Conservation (phyloP, 495 filamentous ascomycete species). For the Cercophora samala region DNA sequence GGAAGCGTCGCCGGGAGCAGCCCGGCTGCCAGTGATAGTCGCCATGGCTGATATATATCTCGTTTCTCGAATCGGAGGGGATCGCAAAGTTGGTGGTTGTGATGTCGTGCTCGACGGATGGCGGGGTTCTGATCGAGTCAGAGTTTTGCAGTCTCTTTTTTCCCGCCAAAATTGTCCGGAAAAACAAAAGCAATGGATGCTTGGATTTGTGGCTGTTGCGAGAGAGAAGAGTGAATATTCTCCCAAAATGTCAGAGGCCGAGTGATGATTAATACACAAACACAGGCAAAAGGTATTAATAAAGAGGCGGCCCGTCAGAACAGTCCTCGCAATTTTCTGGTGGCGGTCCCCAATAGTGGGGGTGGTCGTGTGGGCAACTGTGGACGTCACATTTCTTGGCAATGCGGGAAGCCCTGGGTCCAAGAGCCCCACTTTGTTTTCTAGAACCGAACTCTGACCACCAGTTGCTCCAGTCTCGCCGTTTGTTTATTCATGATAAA, state of each 20-base stretch:
- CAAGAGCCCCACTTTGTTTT: background rate
- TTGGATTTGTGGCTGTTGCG: background rate
- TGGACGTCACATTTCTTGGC: constrained; percentile 32
- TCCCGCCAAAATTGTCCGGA: background rate
- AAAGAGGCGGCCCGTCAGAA: constrained; percentile 1
- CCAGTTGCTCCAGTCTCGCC: background rate
- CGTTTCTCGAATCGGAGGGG: background rate
- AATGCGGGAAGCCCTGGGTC: constrained; percentile 22
- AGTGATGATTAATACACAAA: constrained; percentile 1
- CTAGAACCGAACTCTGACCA: background rate
- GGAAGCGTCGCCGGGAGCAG: constrained; percentile 28
- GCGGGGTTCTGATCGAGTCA: background rate
- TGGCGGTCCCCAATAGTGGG: constrained; percentile 24
- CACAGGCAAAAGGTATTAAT: background rate
- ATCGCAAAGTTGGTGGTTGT: background rate
- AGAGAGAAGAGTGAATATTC: background rate
- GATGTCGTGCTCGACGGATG: constrained; percentile 4
- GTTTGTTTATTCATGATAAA: background rate
- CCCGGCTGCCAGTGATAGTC: constrained; percentile 47
- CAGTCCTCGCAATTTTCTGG: constrained; percentile 23
- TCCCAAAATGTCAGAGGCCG: background rate
- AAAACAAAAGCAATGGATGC: background rate
- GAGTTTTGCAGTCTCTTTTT: background rate
- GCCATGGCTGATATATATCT: constrained; percentile 44
- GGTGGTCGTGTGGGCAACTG: constrained; percentile 21